phyloP scores from a whole-genome alignment of 306 rosid genomes.

The Medicago ruthenica region DNA sequence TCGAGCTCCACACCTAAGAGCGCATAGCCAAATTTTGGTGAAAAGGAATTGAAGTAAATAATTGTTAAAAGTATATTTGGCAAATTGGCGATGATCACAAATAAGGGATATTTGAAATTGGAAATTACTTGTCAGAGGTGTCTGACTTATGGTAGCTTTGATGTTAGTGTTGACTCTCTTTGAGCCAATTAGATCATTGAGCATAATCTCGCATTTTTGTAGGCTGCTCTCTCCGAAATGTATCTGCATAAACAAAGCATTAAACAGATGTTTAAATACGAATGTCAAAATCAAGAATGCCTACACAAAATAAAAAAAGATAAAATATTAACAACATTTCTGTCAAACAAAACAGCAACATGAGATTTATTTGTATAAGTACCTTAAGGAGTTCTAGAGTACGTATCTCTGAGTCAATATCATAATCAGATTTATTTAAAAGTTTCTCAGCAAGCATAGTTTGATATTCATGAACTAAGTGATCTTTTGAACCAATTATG shows the following conservation, averaged over 20 bases:
- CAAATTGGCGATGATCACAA: neutral
- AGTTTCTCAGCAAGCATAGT: constrained; percentile 97
- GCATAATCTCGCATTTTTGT: neutral
- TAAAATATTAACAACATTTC: constrained; percentile 34
- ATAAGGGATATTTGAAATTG: neutral
- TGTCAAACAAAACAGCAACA: constrained; percentile 28
- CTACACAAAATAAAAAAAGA: constrained; percentile 10
- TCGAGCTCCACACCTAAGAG: neutral
- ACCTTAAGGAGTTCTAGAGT: constrained; percentile 96
- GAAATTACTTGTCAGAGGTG: neutral
- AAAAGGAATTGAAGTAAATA: neutral
- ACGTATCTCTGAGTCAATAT: constrained; percentile 88
- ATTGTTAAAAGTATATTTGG: neutral
- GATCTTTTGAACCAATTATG: constrained; percentile 94
- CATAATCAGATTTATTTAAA: constrained; percentile 90
- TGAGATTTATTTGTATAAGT: constrained; percentile 32
- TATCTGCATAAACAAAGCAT: neutral
- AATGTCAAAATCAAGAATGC: neutral
- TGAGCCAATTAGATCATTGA: neutral
- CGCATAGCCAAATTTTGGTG: neutral
- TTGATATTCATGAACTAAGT: constrained; percentile 86
- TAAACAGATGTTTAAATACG: neutral
- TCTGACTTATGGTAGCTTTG: neutral
- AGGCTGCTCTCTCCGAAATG: neutral
- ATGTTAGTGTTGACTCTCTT: neutral